Base-by-base conservation (phyloP, 768 basidiomycete species). In the Auricularia auricula-judae region DNA sequence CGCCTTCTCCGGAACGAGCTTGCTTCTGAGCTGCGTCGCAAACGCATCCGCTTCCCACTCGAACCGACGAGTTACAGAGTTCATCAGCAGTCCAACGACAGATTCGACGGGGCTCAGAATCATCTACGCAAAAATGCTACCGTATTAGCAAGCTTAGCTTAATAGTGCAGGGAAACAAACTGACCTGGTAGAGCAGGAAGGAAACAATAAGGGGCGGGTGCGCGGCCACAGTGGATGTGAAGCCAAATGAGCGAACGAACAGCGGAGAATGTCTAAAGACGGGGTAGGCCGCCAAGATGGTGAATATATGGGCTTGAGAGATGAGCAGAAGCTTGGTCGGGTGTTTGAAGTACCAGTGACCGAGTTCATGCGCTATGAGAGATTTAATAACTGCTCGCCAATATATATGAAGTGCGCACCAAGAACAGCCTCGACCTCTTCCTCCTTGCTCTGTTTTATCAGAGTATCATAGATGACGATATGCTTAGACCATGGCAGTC, bases 381-480 rank as follows among this genome's bases (percentile, higher is more conserved):
- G 64, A 43, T 47, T n/a, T 23, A 56, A 18, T 56, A 29, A 60
- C 43, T 62, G 62, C 21, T 29, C 29, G 29, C 29, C 29, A 29
- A 44, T 36, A 16, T 36, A n/a, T 14, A 42, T 33, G 62, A 29
- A 23, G 11, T 8, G 72, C 77, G 21, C 68, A 80, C 80, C 87
- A 53, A 98, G 83, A n/a, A 99, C 93, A 36, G 97, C 96, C 70
- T 98, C 96, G 35, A 99, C 93, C 74, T 98, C 93, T 33, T 92
- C 90, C 0, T 94, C 84, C 70, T 87, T 85, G 74, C 85, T 89
- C 71, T 98, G 86, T 71, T 95, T 87, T 75, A 98, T 93, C 68
- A 99, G 83, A 0, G 96, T 98, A 70, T 99, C 97, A 71, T 93
- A 99, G 71, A 99, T 89, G 74, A 98, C 93, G 68, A 96, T 92